These are phyloP conservation scores for Ophiostoma populinum DNA, from an alignment of 2,329 filamentous ascomycete species.

Conservation along the genomic window DNA sequence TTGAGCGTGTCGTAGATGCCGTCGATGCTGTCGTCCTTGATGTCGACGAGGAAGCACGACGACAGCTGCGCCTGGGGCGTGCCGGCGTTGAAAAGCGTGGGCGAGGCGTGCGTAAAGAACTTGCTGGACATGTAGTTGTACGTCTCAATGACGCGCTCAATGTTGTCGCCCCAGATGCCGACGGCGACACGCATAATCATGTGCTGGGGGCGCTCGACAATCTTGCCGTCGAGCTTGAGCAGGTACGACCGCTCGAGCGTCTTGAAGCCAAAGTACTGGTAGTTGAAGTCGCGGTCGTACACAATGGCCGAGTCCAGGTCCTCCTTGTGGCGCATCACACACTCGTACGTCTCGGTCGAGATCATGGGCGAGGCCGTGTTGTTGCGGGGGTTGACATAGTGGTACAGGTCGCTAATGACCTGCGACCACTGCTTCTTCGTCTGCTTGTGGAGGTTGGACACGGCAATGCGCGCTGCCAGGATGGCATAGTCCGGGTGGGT, in stretches of 20 bases:
- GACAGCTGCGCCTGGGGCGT: constrained; percentile 89
- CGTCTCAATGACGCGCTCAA: constrained; percentile 89
- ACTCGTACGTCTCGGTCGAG: constrained; percentile 75
- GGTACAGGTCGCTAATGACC: constrained; percentile 81
- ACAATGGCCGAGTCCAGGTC: constrained; percentile 98
- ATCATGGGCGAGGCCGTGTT: constrained; percentile 79
- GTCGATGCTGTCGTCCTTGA: constrained; percentile 99
- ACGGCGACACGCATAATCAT: constrained; percentile 99
- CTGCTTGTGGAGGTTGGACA: constrained; percentile 99
- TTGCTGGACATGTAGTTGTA: constrained; percentile 99
- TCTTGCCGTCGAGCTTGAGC: constrained; percentile 85
- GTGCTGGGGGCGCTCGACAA: constrained; percentile 93
- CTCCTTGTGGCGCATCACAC: constrained; percentile 87
- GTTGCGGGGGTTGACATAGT: constrained; percentile 95
- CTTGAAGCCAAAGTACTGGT: constrained; percentile 99
- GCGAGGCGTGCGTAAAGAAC: constrained; percentile 95
- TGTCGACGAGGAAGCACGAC: constrained; percentile 97
- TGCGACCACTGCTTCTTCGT: constrained; percentile 99
- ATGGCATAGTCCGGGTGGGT: constrained; percentile 98
- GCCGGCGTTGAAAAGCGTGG: constrained; percentile 94
- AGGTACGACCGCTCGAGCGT: constrained; percentile 96
- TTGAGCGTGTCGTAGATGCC: constrained; percentile 98
- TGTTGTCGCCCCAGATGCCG: constrained; percentile 86
- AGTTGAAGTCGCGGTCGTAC: constrained; percentile 99
- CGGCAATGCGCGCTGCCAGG: constrained; percentile 91